Conservation (phyloP, 306 rosid species). For the Glycine soja region DNA sequence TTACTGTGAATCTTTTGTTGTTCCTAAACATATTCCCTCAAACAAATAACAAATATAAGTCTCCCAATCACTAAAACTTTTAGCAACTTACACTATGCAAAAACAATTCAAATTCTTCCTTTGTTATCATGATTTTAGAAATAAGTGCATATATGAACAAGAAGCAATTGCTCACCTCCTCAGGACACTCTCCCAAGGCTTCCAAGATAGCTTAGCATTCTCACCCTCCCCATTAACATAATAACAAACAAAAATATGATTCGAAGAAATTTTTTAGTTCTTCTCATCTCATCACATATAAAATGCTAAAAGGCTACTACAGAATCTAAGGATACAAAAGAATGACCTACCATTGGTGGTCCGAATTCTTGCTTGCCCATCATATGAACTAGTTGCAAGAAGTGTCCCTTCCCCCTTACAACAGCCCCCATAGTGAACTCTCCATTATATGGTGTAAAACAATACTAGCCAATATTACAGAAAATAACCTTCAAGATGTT, state of each 20-base stretch:
- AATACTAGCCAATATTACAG: constrained; percentile 16
- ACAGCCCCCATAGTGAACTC: constrained; percentile 25
- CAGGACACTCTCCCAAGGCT: too few relatives aligned
- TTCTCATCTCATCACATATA: constrained; percentile 22
- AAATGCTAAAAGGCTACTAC: neutral
- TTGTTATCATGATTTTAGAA: neutral
- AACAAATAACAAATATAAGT: neutral
- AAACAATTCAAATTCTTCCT: neutral
- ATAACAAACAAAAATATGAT: constrained; percentile 26
- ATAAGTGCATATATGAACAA: neutral
- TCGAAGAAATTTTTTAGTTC: constrained; percentile 25
- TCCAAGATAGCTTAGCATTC: neutral
- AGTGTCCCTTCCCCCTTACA: constrained; percentile 84
- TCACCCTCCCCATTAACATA: constrained; percentile 23
- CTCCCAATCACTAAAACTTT: neutral
- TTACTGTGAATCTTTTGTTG: neutral
- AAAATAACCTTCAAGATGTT: neutral
- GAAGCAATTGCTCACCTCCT: too few relatives aligned
- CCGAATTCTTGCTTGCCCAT: constrained; percentile 99
- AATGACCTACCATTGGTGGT: constrained; percentile 67
- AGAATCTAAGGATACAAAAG: constrained; percentile 20
- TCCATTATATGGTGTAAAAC: constrained; percentile 17
- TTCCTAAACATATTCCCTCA: neutral
- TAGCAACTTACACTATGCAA: constrained; percentile 8
- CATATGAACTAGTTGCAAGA: constrained; percentile 96